Percentiles rank a stretch among this genome's conserved stretches.
phyloP scores from a whole-genome alignment of 2,329 filamentous ascomycete species.

The Polytolypa hystricis region DNA sequence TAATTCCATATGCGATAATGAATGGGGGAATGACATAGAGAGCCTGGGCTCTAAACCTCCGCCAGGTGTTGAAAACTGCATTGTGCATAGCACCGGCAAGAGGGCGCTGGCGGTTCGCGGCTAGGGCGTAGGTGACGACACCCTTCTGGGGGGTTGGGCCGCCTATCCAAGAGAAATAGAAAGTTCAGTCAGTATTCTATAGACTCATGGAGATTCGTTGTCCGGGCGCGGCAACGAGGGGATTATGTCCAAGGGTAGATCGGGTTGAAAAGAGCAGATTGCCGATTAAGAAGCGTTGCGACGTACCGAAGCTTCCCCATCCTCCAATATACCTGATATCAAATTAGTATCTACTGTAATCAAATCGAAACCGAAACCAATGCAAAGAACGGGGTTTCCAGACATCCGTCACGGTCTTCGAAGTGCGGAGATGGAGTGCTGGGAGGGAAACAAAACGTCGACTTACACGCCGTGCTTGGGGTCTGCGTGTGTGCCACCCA shows the following conservation, averaged over 20 bases:
- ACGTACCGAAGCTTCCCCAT: constrained; percentile 68
- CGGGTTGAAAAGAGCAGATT: background rate
- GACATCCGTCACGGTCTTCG: too few species aligned
- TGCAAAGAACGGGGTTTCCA: too few species aligned
- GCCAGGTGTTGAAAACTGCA: constrained; percentile 91
- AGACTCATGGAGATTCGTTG: too few species aligned
- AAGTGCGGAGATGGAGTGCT: background rate
- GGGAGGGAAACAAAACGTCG: constrained; percentile 3
- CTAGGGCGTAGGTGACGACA: constrained; percentile 60
- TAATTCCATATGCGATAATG: constrained; percentile 63
- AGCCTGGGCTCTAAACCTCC: constrained; percentile 74
- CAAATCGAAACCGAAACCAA: too few species aligned
- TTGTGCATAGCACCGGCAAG: constrained; percentile 66
- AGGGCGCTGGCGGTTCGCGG: constrained; percentile 79
- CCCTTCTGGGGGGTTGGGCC: constrained; percentile 40
- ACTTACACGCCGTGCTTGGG: constrained; percentile 37
- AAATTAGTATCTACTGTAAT: background rate
- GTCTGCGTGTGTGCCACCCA: constrained; percentile 27
- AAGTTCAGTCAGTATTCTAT: too few species aligned
- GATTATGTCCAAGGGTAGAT: too few species aligned
- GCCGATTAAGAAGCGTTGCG: constrained; percentile 4
- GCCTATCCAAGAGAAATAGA: constrained; percentile 5
- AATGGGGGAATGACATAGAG: constrained; percentile 80
- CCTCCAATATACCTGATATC: constrained; percentile 54
- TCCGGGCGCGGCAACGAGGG: too few species aligned